These are phyloP conservation scores for Mrakia frigida DNA, from an alignment of 768 basidiomycete genomes.

Conservation along the genomic window DNA sequence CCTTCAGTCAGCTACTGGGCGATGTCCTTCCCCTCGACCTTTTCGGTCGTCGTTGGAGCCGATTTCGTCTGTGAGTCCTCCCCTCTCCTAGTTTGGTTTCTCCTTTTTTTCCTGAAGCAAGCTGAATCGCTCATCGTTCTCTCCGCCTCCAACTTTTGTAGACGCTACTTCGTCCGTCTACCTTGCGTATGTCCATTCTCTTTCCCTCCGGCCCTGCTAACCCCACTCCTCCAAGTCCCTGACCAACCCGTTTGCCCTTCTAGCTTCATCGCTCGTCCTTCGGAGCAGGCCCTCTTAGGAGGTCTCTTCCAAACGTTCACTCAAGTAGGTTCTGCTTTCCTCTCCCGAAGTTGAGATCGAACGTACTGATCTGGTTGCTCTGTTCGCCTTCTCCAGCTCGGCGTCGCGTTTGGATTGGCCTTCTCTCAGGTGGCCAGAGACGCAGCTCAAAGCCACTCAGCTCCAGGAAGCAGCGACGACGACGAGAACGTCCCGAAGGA, in stretches of 20 bases:
- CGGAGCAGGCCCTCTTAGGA: slow-evolving; percentile 19
- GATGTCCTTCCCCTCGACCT: not conserved
- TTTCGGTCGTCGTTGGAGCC: slow-evolving; percentile 18
- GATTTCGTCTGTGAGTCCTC: not conserved
- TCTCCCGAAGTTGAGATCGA: no score
- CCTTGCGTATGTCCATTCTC: not conserved
- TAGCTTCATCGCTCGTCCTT: not conserved
- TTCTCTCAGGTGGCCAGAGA: no score
- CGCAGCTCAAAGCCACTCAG: no score
- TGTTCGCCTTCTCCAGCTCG: no score
- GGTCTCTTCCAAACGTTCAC: slow-evolving; percentile 4
- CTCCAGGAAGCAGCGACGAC: no score
- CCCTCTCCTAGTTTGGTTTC: not conserved
- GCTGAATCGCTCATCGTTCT: not conserved
- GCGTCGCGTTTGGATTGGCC: no score
- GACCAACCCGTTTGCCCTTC: no score
- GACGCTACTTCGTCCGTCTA: slow-evolving; percentile 7
- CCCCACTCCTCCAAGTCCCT: no score
- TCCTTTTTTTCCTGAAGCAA: no score
- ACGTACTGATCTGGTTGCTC: no score
- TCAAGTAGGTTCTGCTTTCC: not conserved
- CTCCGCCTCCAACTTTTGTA: not conserved
- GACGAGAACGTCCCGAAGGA: no score
- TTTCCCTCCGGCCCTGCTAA: no score
- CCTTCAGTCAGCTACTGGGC: slow-evolving; percentile 11